A percentile compares a stretch with the other conserved stretches of the same genome.
Conservation (phyloP, 306 rosid genomes). For the Fragaria ananassa region DNA sequence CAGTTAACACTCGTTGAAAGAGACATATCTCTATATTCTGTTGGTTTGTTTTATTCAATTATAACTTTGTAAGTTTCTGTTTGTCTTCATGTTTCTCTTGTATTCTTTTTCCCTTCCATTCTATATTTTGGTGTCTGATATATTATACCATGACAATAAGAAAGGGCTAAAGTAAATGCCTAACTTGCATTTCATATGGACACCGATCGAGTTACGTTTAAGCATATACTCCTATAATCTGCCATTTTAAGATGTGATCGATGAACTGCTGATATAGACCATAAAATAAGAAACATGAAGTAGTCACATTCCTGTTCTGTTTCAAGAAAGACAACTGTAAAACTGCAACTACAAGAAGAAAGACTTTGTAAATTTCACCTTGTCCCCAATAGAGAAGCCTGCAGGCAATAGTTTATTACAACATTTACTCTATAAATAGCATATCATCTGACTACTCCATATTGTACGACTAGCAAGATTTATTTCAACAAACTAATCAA, state of each 20-base stretch:
- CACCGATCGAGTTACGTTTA: neutral
- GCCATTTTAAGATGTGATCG: neutral
- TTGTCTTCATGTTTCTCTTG: neutral
- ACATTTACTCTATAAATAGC: neutral
- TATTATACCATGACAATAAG: neutral
- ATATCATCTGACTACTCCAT: neutral
- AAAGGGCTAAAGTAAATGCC: neutral
- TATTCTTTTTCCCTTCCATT: neutral
- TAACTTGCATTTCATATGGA: neutral
- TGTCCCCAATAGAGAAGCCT: neutral
- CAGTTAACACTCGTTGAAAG: conserved; percentile 1
- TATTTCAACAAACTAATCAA: neutral
- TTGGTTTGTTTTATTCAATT: neutral
- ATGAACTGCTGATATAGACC: neutral
- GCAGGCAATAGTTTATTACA: neutral
- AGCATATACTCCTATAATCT: neutral
- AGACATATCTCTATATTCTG: neutral
- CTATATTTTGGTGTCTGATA: neutral
- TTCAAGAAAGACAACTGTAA: neutral
- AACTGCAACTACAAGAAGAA: neutral
- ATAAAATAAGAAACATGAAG: neutral
- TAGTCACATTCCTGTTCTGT: neutral
- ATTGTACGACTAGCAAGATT: neutral
- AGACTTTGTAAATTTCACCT: neutral
- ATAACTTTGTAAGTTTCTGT: neutral